Evolutionary conservation across 1,139 yeast species (phyloP).

Genomic region (Nakaseomyces uthaithaninus): DNA sequence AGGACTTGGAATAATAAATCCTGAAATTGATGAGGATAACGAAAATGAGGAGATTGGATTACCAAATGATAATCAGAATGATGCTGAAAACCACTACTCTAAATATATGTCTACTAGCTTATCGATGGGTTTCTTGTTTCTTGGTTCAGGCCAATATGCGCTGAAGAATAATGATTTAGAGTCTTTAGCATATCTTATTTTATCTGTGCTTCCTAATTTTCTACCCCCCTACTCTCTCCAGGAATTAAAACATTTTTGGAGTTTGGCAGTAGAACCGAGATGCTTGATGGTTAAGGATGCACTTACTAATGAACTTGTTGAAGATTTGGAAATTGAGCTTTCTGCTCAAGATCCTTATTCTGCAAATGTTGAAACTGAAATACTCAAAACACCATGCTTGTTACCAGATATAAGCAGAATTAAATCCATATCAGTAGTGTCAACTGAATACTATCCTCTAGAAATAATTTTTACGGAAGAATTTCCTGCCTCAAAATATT

Average conservation of each 20-base stretch:
- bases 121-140: slow-evolving; percentile 78
- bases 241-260: slow-evolving; percentile 89
- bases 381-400: slow-evolving; percentile 51
- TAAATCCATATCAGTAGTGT: slow-evolving; percentile 19
- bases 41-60: slow-evolving; percentile 6
- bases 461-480: slow-evolving; percentile 21
- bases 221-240: slow-evolving; percentile 76
- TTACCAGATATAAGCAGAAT: slow-evolving; percentile 55
- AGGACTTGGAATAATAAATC: neutral
- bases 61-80: slow-evolving; percentile 12
- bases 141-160: slow-evolving; percentile 92
- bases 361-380: slow-evolving; percentile 33
- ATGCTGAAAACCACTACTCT: slow-evolving; percentile 43
- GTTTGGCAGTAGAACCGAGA: slow-evolving; percentile 70
- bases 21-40: slow-evolving; percentile 7
- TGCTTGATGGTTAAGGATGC: slow-evolving; percentile 72
- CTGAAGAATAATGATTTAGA: slow-evolving; percentile 42
- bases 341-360: slow-evolving; percentile 42
- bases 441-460: slow-evolving; percentile 27
- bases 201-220: slow-evolving; percentile 67
- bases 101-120: slow-evolving; percentile 71
- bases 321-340: slow-evolving; percentile 32
- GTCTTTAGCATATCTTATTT: slow-evolving; percentile 43
- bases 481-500: slow-evolving; percentile 19
- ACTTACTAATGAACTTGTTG: slow-evolving; percentile 45